phyloP scores from a whole-genome alignment of 2,329 filamentous ascomycete genomes.

The Sphaceloma murrayae region DNA sequence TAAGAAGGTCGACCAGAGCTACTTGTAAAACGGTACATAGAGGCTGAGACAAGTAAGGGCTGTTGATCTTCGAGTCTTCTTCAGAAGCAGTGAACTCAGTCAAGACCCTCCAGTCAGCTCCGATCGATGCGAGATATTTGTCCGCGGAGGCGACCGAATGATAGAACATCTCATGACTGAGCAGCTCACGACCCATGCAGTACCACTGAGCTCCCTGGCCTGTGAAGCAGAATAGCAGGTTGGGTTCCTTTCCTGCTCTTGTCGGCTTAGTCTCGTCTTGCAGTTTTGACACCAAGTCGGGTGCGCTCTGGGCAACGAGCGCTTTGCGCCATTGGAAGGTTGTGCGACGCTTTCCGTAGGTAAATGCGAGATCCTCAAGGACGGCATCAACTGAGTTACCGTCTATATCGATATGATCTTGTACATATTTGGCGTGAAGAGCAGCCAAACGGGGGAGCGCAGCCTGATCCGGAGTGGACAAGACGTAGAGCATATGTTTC shows the following conservation, averaged over 20 bases:
- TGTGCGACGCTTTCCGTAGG: conserved; percentile 18
- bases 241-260: conserved; percentile 6
- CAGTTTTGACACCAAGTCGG: too few relatives aligned
- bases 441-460: too few relatives aligned
- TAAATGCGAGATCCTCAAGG: not conserved
- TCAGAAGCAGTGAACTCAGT: too few relatives aligned
- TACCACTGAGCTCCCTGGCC: conserved; percentile 30
- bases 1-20: conserved; percentile 35
- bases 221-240: conserved; percentile 25
- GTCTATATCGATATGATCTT: too few relatives aligned
- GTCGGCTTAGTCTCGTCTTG: too few relatives aligned
- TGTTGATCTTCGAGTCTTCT: too few relatives aligned
- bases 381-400: too few relatives aligned
- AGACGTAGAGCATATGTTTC: too few relatives aligned
- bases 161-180: conserved; percentile 20
- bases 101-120: conserved; percentile 25
- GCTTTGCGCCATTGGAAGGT: conserved; percentile 18
- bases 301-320: conserved; percentile 19
- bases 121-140: conserved; percentile 16
- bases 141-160: conserved; percentile 20
- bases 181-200: conserved; percentile 24
- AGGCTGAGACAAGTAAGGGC: too few relatives aligned
- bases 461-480: too few relatives aligned
- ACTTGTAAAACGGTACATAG: conserved; percentile 48
- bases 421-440: too few relatives aligned